These are phyloP conservation scores for Hypoxylon crocopeplum DNA, from an alignment of 495 filamentous ascomycete species.

Conservation along the genomic window DNA sequence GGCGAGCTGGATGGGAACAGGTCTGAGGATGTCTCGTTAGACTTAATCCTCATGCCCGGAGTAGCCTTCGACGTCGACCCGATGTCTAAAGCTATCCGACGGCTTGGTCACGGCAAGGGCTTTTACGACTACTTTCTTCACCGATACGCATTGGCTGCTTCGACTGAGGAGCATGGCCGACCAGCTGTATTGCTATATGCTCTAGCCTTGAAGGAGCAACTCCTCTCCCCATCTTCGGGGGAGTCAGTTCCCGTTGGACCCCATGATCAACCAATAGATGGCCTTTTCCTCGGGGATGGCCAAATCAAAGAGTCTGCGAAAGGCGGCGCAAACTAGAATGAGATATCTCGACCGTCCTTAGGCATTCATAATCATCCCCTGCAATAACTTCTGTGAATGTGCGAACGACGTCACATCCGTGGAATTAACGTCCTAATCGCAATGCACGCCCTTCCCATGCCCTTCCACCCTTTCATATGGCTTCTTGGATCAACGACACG, in stretches of 20 bases:
- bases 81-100: constrained; percentile 58
- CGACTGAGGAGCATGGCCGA: constrained; percentile 62
- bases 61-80: constrained; percentile 82
- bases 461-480: constrained; percentile 32
- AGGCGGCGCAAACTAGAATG: constrained; percentile 29
- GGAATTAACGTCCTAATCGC: constrained; percentile 2
- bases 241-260: constrained; percentile 67
- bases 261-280: constrained; percentile 55
- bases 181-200: constrained; percentile 71
- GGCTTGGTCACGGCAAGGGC: constrained; percentile 93
- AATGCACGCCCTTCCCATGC: background rate
- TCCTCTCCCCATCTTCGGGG: constrained; percentile 64
- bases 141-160: constrained; percentile 63
- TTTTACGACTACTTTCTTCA: constrained; percentile 95
- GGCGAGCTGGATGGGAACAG: constrained; percentile 57
- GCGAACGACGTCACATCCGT: constrained; percentile 2
- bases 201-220: constrained; percentile 86
- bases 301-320: constrained; percentile 48
- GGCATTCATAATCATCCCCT: constrained; percentile 13
- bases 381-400: constrained; percentile 4
- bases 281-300: constrained; percentile 54
- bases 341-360: constrained; percentile 16
- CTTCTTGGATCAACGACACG: constrained; percentile 84
- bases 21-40: constrained; percentile 61
- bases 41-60: constrained; percentile 91